phyloP scores from a whole-genome alignment of 306 rosid genomes.

The Glycyrrhiza uralensis region DNA sequence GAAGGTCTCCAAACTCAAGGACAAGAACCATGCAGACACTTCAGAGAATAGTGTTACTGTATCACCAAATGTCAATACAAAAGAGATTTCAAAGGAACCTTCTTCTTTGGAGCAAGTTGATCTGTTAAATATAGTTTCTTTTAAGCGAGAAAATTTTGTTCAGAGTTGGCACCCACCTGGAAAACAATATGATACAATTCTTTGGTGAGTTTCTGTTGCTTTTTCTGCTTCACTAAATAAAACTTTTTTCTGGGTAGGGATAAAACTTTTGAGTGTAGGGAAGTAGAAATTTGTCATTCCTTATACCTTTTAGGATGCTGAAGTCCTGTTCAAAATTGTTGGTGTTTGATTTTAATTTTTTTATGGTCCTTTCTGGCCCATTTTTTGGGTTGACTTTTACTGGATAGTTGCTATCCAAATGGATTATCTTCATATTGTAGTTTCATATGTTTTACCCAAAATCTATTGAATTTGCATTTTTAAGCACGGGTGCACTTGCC shows the following conservation, averaged over 20 bases:
- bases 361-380: neutral
- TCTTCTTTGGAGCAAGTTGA: constrained; percentile 34
- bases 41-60: constrained; percentile 24
- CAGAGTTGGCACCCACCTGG: constrained; percentile 42
- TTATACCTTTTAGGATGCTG: neutral
- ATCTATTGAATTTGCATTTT: neutral
- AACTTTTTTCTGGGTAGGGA: neutral
- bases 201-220: constrained; percentile 51
- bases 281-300: neutral
- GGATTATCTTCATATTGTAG: neutral
- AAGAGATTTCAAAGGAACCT: constrained; percentile 31
- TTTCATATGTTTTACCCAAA: neutral
- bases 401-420: neutral
- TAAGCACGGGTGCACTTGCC: neutral
- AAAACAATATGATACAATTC: constrained; percentile 69
- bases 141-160: constrained; percentile 70
- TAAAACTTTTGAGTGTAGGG: neutral
- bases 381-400: neutral
- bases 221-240: constrained; percentile 1
- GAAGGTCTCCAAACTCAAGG: constrained; percentile 34
- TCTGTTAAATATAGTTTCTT: constrained; percentile 57
- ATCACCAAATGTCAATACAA: constrained; percentile 29
- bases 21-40: constrained; percentile 35
- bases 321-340: neutral
- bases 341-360: neutral